Percentiles rank a stretch among this genome's conserved stretches.
Evolutionary conservation across 2,329 filamentous ascomycete genomes (phyloP).

Genomic region (Cercospora beticola): DNA sequence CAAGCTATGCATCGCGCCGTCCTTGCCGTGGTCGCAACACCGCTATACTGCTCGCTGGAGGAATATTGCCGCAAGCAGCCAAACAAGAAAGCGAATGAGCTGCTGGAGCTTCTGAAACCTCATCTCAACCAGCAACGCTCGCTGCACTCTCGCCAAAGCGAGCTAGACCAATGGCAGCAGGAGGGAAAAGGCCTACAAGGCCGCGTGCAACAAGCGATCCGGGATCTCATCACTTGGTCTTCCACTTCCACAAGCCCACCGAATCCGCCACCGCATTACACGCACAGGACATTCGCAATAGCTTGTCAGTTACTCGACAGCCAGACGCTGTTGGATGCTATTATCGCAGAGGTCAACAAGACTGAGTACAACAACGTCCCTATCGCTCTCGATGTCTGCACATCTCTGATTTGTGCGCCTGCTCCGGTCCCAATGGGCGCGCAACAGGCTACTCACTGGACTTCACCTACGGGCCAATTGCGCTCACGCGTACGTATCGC

Average conservation of each 20-base stretch:
- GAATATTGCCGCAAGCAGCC: slow-evolving; percentile 67
- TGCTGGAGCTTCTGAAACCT: slow-evolving; percentile 64
- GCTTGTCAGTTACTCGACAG: slow-evolving; percentile 63
- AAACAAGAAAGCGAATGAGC: slow-evolving; percentile 65
- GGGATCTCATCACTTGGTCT: slow-evolving; percentile 66
- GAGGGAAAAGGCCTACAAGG: slow-evolving; percentile 8
- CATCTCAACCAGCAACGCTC: slow-evolving; percentile 61
- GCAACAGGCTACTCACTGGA: slow-evolving; percentile 31
- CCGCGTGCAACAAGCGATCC: slow-evolving; percentile 61
- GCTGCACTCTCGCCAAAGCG: slow-evolving; percentile 61
- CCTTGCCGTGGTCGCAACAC: slow-evolving; percentile 68
- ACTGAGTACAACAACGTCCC: slow-evolving; percentile 59
- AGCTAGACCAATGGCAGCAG: slow-evolving; percentile 64
- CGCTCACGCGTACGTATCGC: slow-evolving; percentile 46
- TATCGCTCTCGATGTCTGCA: slow-evolving; percentile 67
- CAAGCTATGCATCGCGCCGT: slow-evolving; percentile 69
- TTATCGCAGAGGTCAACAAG: slow-evolving; percentile 67
- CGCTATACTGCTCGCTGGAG: slow-evolving; percentile 65
- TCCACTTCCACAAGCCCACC: slow-evolving; percentile 44
- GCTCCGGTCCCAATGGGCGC: slow-evolving; percentile 37
- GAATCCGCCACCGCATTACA: slow-evolving; percentile 63
- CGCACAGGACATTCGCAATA: slow-evolving; percentile 67
- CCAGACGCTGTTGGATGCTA: slow-evolving; percentile 57
- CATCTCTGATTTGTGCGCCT: slow-evolving; percentile 68
- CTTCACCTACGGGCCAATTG: slow-evolving; percentile 41